These are phyloP conservation scores for Nemania abortiva DNA, from an alignment of 2,329 filamentous ascomycete species.

Conservation along the genomic window DNA sequence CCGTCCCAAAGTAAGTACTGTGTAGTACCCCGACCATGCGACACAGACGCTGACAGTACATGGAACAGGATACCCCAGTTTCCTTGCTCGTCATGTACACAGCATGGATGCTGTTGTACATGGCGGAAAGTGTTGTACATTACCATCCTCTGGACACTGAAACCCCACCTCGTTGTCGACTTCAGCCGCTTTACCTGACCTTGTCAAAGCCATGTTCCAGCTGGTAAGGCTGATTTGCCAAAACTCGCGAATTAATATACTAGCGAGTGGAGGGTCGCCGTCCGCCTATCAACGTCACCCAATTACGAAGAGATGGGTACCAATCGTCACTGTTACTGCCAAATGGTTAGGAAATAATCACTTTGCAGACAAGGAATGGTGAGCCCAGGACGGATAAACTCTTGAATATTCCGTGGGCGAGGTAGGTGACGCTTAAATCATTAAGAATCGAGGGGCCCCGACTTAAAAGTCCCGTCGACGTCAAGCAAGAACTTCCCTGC, in stretches of 20 bases:
- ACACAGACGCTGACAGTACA: conserved; percentile 5
- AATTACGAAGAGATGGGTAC: conserved; percentile 33
- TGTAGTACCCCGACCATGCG: conserved; percentile 27
- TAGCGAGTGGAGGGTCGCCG: conserved; percentile 1
- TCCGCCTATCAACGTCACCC: conserved; percentile 32
- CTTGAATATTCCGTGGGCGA: conserved; percentile 16
- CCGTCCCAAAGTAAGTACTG: conserved; percentile 21
- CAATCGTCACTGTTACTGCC: conserved; percentile 28
- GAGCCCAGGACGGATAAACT: conserved; percentile 30
- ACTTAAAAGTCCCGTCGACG: conserved; percentile 9
- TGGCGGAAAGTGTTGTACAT: neutral
- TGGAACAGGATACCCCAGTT: conserved; percentile 23
- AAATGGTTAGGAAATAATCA: conserved; percentile 7
- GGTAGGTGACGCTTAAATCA: neutral
- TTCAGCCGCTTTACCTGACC: conserved; percentile 42
- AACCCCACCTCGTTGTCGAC: conserved; percentile 32
- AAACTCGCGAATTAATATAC: conserved; percentile 38
- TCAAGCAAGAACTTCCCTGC: neutral
- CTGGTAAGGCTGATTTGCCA: conserved; percentile 43
- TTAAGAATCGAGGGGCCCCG: neutral
- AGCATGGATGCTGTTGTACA: conserved; percentile 16
- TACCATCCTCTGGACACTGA: conserved; percentile 7
- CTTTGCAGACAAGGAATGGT: conserved; percentile 6
- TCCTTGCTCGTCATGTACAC: conserved; percentile 27
- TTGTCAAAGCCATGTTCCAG: conserved; percentile 34